Percentiles rank a stretch among this genome's conserved stretches.
Evolutionary conservation across 1,284 basidiomycete genomes (phyloP).

Genomic region (Microstroma glucosiphilum): DNA sequence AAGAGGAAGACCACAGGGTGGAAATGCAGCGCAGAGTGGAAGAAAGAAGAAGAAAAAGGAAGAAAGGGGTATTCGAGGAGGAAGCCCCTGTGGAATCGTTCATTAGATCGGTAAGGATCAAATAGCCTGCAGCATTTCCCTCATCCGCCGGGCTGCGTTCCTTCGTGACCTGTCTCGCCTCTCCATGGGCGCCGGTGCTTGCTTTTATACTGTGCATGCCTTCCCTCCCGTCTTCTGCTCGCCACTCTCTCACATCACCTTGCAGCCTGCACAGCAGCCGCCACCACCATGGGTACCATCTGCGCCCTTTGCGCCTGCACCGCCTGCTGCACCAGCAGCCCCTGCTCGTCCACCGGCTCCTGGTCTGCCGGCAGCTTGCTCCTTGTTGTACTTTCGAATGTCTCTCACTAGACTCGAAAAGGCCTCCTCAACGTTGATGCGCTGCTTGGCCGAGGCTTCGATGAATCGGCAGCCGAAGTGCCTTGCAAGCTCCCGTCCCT

Average conservation of each 20-base stretch:
- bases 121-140: too few species aligned
- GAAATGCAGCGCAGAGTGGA: too few species aligned
- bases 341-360: constrained; percentile 37
- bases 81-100: too few species aligned
- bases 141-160: too few species aligned
- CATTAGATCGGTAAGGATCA: too few species aligned
- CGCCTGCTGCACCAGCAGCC: constrained; percentile 15
- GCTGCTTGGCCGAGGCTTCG: constrained; percentile 96
- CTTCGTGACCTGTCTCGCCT: too few species aligned
- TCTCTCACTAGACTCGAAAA: constrained; percentile 93
- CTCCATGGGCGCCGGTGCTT: too few species aligned
- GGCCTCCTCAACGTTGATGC: constrained; percentile 98
- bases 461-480: constrained; percentile 96
- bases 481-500: constrained; percentile 94
- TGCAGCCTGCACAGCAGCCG: constrained; percentile 39
- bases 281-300: constrained; percentile 24
- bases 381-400: constrained; percentile 87
- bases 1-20: too few species aligned
- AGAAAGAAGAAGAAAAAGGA: too few species aligned
- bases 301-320: constrained; percentile 23
- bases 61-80: too few species aligned
- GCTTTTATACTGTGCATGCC: too few species aligned
- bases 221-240: too few species aligned
- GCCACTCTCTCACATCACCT: constrained; percentile 20
- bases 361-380: constrained; percentile 44